phyloP scores from a whole-genome alignment of 805 yeast species.

The Ogataea trehalophila region DNA sequence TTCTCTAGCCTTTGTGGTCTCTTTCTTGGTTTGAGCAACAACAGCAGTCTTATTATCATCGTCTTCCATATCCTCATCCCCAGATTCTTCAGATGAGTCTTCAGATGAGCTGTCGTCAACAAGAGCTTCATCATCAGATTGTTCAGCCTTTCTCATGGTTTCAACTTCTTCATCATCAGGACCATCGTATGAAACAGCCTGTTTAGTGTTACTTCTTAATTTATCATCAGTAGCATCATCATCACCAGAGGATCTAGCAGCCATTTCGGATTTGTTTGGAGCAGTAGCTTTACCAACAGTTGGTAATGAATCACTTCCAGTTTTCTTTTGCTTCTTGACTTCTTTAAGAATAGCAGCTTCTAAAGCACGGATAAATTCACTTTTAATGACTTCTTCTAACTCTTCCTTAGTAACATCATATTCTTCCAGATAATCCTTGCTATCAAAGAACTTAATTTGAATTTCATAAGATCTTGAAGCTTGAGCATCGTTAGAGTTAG shows the following conservation, averaged over 20 bases:
- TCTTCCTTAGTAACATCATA: conserved; percentile 82
- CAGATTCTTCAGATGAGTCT: conserved; percentile 29
- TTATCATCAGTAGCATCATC: conserved; percentile 62
- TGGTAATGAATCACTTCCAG: conserved; percentile 45
- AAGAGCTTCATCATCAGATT: conserved; percentile 63
- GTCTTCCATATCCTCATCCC: conserved; percentile 35
- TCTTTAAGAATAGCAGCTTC: conserved; percentile 76
- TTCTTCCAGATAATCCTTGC: conserved; percentile 75
- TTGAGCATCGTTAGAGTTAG: conserved; percentile 41
- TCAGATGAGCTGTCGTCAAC: conserved; percentile 33
- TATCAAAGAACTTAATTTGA: conserved; percentile 68
- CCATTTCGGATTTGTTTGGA: conserved; percentile 42
- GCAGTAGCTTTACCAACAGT: conserved; percentile 70
- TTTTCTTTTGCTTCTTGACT: conserved; percentile 71
- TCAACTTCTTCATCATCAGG: conserved; percentile 95
- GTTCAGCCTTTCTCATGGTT: conserved; percentile 78
- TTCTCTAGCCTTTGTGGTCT: conserved; percentile 14
- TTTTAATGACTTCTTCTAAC: conserved; percentile 63
- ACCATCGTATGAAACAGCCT: conserved; percentile 87
- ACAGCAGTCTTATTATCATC: conserved; percentile 18
- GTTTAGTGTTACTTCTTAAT: conserved; percentile 60
- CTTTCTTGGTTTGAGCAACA: conserved; percentile 5
- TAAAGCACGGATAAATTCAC: conserved; percentile 60
- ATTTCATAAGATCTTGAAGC: conserved; percentile 70
- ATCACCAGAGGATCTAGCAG: conserved; percentile 24